These are phyloP conservation scores for Perkinsus olseni DNA, from an alignment of 169 alveolate genomes.

Conservation along the genomic window DNA sequence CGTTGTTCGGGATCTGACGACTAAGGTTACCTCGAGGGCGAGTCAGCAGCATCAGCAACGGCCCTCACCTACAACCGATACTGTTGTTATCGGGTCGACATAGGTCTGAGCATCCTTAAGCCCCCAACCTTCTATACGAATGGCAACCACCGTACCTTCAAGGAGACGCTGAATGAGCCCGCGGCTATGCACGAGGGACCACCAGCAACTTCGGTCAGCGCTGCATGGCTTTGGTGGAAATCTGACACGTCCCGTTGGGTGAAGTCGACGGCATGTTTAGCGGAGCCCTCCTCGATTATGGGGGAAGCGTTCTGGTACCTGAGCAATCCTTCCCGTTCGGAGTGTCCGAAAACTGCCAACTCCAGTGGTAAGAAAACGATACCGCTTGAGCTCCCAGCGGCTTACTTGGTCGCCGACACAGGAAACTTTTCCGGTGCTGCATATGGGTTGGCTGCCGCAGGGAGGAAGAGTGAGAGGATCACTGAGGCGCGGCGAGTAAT, in stretches of 20 bases:
- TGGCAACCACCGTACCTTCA: not conserved
- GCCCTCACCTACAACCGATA: slow-evolving; percentile 15
- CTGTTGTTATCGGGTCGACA: slow-evolving; percentile 27
- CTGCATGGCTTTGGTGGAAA: not conserved
- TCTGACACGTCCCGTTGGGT: not conserved
- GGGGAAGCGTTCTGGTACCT: not conserved
- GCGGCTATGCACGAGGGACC: not conserved
- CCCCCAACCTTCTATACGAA: slow-evolving; percentile 19
- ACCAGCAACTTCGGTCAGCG: not conserved
- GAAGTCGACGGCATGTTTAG: not conserved
- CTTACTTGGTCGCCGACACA: not conserved
- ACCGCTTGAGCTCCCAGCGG: not conserved
- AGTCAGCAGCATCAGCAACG: not conserved
- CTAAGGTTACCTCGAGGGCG: too few species aligned
- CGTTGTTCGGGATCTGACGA: not conserved
- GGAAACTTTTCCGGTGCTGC: not conserved
- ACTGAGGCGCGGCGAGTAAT: not conserved
- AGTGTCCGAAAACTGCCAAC: too few species aligned
- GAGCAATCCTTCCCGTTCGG: too few species aligned
- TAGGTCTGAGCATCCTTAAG: slow-evolving; percentile 35
- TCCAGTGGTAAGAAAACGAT: too few species aligned
- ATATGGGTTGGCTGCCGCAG: not conserved
- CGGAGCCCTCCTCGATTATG: not conserved
- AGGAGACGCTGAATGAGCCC: too few species aligned
- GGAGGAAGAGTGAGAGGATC: not conserved